phyloP scores from a whole-genome alignment of 495 filamentous ascomycete species.

The Lasiosphaeris hirsuta region DNA sequence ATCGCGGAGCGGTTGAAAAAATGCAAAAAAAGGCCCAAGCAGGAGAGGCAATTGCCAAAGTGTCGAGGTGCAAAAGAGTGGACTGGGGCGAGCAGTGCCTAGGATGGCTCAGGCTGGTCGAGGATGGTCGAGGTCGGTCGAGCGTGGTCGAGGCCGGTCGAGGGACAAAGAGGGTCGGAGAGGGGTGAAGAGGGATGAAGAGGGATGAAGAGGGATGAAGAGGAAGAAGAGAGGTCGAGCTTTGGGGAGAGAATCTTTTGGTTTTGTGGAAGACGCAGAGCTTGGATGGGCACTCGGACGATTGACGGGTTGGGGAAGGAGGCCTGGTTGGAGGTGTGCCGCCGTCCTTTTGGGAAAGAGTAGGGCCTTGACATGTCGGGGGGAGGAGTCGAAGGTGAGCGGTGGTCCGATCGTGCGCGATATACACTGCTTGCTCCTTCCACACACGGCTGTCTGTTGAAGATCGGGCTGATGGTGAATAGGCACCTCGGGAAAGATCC shows the following conservation, averaged over 20 bases:
- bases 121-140: conserved; percentile 2
- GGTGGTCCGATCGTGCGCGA: no score
- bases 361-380: no score
- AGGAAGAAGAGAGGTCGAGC: background rate
- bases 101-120: background rate
- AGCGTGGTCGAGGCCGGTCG: background rate
- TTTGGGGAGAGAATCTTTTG: background rate
- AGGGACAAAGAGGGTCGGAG: conserved; percentile 1
- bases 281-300: background rate
- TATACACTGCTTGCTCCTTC: no score
- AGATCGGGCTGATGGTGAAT: no score
- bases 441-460: no score
- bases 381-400: no score
- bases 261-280: background rate
- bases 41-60: background rate
- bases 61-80: background rate
- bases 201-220: no score
- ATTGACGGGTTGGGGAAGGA: background rate
- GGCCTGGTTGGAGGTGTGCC: background rate
- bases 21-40: background rate
- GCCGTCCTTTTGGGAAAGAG: no score
- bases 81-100: background rate
- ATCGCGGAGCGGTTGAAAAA: conserved; percentile 15
- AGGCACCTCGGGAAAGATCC: no score
- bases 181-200: background rate